phyloP scores from a whole-genome alignment of 2,329 filamentous ascomycete genomes.

The Phaeomoniella chlamydospora region DNA sequence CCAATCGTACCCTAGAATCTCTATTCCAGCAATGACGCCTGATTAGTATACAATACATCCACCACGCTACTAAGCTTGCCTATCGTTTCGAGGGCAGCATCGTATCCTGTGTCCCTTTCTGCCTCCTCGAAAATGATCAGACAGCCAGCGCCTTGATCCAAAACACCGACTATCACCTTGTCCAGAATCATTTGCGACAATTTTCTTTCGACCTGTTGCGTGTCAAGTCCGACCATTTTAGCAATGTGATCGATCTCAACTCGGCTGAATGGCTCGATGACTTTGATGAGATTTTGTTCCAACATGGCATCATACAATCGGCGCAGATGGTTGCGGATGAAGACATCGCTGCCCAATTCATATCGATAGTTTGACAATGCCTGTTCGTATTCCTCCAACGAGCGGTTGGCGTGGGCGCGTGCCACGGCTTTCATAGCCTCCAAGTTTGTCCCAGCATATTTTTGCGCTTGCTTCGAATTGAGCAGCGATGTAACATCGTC shows the following conservation, averaged over 20 bases:
- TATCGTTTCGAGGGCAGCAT: conserved; percentile 84
- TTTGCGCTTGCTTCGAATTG: conserved; percentile 89
- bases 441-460: conserved; percentile 88
- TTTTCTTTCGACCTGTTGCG: conserved; percentile 93
- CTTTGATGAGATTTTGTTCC: conserved; percentile 98
- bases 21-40: conserved; percentile 88
- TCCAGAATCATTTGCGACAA: conserved; percentile 98
- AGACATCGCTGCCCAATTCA: conserved; percentile 85
- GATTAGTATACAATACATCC: conserved; percentile 93
- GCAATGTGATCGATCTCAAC: conserved; percentile 96
- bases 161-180: conserved; percentile 93
- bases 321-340: conserved; percentile 93
- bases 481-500: conserved; percentile 94
- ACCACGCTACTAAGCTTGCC: conserved; percentile 96
- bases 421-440: conserved; percentile 99
- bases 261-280: conserved; percentile 95
- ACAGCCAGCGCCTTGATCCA: conserved; percentile 95
- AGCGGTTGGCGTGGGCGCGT: conserved; percentile 86
- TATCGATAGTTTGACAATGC: conserved; percentile 81
- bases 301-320: conserved; percentile 96
- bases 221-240: conserved; percentile 93
- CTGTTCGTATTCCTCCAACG: conserved; percentile 91
- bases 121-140: conserved; percentile 95
- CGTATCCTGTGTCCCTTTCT: conserved; percentile 83
- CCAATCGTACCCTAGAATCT: too few relatives aligned